Percentiles rank a stretch among this genome's conserved stretches.
Evolutionary conservation across 805 yeast genomes (phyloP).

Genomic region (Lachancea dasiensis): DNA sequence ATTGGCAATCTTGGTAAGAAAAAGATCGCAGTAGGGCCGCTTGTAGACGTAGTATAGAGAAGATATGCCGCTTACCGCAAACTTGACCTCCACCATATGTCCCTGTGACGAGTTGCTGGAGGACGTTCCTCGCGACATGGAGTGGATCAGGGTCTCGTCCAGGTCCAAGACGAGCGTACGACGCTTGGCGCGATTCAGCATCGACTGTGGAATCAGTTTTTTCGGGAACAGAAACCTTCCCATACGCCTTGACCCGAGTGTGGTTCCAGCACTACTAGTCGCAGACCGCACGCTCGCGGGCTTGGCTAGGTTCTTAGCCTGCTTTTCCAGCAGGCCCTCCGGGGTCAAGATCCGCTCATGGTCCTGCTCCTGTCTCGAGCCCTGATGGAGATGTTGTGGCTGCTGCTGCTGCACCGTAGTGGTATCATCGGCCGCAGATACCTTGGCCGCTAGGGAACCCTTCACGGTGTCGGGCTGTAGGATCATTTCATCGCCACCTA

Average conservation of each 20-base stretch:
- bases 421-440: slow-evolving; percentile 7
- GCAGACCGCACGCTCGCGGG: slow-evolving; percentile 13
- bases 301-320: slow-evolving; percentile 1
- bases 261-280: slow-evolving; percentile 9
- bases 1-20: slow-evolving; percentile 65
- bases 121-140: slow-evolving; percentile 57
- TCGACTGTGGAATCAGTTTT: slow-evolving; percentile 36
- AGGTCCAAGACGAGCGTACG: slow-evolving; percentile 78
- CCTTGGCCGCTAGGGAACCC: slow-evolving; percentile 23
- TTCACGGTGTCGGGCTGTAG: slow-evolving; percentile 29
- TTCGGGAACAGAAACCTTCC: slow-evolving; percentile 41
- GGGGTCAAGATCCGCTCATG: slow-evolving; percentile 1
- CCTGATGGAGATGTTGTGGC: too few relatives aligned
- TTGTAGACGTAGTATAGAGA: slow-evolving; percentile 86
- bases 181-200: slow-evolving; percentile 32
- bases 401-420: slow-evolving; percentile 4
- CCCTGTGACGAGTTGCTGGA: slow-evolving; percentile 34
- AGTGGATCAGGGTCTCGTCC: slow-evolving; percentile 92
- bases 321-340: not conserved
- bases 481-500: slow-evolving; percentile 26
- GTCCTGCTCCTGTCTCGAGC: too few relatives aligned
- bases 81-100: slow-evolving; percentile 76
- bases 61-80: slow-evolving; percentile 52
- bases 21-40: slow-evolving; percentile 85
- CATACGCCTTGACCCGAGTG: slow-evolving; percentile 29